Conservation (phyloP, 345 rosid genomes). For the Populus euphratica region DNA sequence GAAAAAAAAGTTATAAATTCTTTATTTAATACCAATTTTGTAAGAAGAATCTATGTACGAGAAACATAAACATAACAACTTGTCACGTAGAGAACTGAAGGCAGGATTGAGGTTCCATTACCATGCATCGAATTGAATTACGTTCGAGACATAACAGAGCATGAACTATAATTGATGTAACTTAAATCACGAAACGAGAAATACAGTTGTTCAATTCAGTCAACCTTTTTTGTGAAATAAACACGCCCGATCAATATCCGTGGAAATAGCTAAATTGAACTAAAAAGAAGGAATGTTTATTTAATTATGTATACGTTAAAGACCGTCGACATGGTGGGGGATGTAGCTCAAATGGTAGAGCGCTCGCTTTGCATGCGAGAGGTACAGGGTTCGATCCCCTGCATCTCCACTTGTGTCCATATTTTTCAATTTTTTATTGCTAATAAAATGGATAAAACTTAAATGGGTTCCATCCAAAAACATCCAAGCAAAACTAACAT, state of each 20-base stretch:
- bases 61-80: no score
- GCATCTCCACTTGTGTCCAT: constrained; percentile 45
- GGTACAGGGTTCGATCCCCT: constrained; percentile 84
- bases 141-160: neutral
- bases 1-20: neutral
- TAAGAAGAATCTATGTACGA: no score
- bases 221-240: no score
- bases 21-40: neutral
- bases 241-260: no score
- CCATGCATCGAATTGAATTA: neutral
- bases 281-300: rapidly evolving
- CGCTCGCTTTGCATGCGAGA: constrained; percentile 91
- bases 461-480: neutral
- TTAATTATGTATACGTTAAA: no score
- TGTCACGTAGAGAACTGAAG: neutral
- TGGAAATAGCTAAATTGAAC: no score
- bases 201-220: no score
- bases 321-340: no score
- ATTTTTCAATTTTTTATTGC: no score
- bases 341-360: constrained; percentile 47
- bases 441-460: no score
- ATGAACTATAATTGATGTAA: no score
- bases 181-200: no score
- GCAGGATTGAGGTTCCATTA: neutral
- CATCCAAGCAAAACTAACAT: neutral